phyloP scores from a whole-genome alignment of 306 rosid species.

The Cajanus cajan region DNA sequence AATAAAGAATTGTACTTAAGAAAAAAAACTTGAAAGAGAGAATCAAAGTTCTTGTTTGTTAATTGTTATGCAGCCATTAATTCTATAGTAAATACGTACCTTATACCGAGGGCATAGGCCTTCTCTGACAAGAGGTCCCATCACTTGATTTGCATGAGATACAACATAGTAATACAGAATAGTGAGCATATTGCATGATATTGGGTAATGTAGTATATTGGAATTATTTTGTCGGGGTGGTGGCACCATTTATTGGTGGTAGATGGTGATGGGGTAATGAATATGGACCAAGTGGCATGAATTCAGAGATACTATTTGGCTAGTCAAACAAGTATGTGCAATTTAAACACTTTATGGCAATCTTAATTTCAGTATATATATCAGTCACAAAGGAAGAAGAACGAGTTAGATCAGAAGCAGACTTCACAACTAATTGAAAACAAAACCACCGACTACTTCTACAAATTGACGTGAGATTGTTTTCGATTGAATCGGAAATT shows the following conservation, averaged over 20 bases:
- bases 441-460: too few species aligned
- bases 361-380: not conserved
- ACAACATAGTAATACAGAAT: not conserved
- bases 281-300: not conserved
- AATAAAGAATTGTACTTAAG: not conserved
- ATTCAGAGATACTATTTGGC: not conserved
- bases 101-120: not conserved
- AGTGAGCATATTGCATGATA: not conserved
- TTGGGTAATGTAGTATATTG: not conserved
- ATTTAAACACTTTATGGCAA: not conserved
- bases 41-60: not conserved
- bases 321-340: not conserved
- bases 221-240: constrained; percentile 2
- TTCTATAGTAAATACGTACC: not conserved
- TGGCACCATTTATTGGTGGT: constrained; percentile 22
- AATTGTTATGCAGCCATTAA: not conserved
- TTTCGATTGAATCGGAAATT: too few species aligned
- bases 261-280: constrained; percentile 24
- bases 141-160: constrained; percentile 26
- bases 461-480: too few species aligned
- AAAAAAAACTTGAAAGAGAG: not conserved
- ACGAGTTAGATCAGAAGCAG: not conserved
- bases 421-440: not conserved
- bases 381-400: not conserved
- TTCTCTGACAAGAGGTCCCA: constrained; percentile 22